A percentile compares a stretch with the other conserved stretches of the same genome.
phyloP scores from a whole-genome alignment of 164 flowering plant species.

The Kalanchoe fedtschenkoi region DNA sequence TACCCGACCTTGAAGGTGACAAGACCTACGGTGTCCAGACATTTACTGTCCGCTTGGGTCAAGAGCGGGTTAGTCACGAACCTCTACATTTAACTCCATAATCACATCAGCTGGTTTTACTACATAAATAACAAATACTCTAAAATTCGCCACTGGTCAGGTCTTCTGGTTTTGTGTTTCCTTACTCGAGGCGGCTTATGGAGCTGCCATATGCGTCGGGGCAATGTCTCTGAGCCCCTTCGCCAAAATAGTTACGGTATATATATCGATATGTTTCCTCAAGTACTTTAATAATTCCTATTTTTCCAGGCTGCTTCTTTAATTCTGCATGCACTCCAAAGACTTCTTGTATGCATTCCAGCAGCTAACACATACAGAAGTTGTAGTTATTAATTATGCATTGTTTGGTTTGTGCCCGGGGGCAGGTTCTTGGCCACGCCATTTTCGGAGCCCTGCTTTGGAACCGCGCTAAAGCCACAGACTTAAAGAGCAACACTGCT shows the following conservation, averaged over 20 bases:
- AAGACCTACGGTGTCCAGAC: conserved; percentile 59
- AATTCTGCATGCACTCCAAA: no score
- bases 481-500: conserved; percentile 52
- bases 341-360: no score
- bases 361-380: no score
- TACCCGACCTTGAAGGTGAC: conserved; percentile 86
- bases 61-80: conserved; percentile 47
- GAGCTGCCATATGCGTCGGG: conserved; percentile 53
- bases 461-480: conserved; percentile 53
- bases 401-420: no score
- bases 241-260: conserved; percentile 66
- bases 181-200: conserved; percentile 63
- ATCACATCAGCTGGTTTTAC: no score
- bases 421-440: conserved; percentile 63
- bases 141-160: no score
- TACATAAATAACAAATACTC: no score
- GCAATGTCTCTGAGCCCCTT: conserved; percentile 36
- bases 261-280: no score
- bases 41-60: conserved; percentile 63
- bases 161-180: conserved; percentile 74
- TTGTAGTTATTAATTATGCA: no score
- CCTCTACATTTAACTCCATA: no score
- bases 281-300: no score
- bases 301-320: no score
- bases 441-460: conserved; percentile 46